Conservation (phyloP, 129 eudicot genomes). For the Lactuca sativa region DNA sequence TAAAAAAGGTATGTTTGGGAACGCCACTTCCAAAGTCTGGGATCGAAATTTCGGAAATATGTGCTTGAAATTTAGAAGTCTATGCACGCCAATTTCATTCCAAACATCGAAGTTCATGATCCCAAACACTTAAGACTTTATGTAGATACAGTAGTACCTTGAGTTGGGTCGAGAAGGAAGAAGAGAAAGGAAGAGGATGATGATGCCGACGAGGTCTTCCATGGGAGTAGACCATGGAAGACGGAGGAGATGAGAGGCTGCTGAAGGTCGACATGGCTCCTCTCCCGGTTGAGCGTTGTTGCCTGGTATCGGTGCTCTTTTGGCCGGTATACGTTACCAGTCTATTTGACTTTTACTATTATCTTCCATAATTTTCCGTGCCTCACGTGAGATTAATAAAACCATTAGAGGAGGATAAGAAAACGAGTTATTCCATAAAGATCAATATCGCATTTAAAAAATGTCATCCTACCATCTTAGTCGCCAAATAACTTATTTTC, state of each 20-base stretch:
- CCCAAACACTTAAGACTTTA: conserved; percentile 9
- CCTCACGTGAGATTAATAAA: background rate
- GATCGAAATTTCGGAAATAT: background rate
- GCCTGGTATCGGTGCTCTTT: conserved; percentile 7
- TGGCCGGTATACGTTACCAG: conserved; percentile 17
- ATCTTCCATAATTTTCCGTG: conserved; percentile 6
- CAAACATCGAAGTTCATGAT: conserved; percentile 4
- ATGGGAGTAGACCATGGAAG: background rate
- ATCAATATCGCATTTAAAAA: too few species aligned
- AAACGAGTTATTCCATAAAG: background rate
- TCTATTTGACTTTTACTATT: background rate
- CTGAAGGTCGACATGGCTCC: conserved; percentile 44
- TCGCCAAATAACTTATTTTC: too few species aligned
- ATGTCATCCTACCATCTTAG: too few species aligned
- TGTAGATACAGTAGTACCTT: conserved; percentile 46
- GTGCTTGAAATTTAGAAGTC: background rate
- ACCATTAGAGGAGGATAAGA: conserved; percentile 1
- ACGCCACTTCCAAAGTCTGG: conserved; percentile 5
- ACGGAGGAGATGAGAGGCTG: conserved; percentile 40
- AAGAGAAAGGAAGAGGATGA: conserved; percentile 22
- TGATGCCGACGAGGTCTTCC: conserved; percentile 16
- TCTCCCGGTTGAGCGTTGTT: conserved; percentile 16
- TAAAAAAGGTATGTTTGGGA: background rate
- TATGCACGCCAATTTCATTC: background rate
- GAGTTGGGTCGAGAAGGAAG: conserved; percentile 21